Evolutionary conservation across 2,329 filamentous ascomycete genomes (phyloP), one percentile per base, ranked within the genome.

Genomic region (Aspergillus sp.): DNA sequence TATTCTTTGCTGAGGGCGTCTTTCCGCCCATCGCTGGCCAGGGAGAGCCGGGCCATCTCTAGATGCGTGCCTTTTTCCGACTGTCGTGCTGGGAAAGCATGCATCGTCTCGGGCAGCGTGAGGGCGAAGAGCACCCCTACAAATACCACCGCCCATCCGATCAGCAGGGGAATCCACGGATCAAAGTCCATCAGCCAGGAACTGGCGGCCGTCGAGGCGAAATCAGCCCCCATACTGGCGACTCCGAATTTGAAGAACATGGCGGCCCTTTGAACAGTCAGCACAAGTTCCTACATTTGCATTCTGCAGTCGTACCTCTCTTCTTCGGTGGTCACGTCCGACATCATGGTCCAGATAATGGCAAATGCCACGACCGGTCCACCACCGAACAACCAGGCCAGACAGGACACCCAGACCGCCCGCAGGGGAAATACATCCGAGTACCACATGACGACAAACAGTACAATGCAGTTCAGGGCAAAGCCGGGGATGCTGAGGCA

Each of bases 271-370:
- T 30, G 14, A 6, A 24, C 10, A 2, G 38, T 60, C 32, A 57
- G 50, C 26, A 41, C 33, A 61, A 40, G 57, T 22, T 22, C 35
- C 5, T n/a, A 17, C 1, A 2, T 2, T 17, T 3, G 13, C 35
- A 38, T n/a, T n/a, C 11, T n/a, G n/a, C n/a, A n/a, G n/a, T 7
- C 47, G 26, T 60, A 68, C 72, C 77, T 70, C 61, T 76, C 71
- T 17, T 74, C 71, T 3, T 76, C 70, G 1, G 72, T 76, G 6
- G 73, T 74, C n/a, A 80, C 72, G 58, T 81, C 78, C 0, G 77
- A 70, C 57, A 80, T 70, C 74, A 80, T 79, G 7, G 78, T 79
- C 61, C 76, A 71, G 50, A 75, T 70, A 32, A 79, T 71, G 2
- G 77, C 75, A 54, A 73, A 68, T 2, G 74, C 69, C 3, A 79